These are phyloP conservation scores for Rhodotorula sp. DNA, from an alignment of 1,284 basidiomycete genomes.

Conservation along the genomic window DNA sequence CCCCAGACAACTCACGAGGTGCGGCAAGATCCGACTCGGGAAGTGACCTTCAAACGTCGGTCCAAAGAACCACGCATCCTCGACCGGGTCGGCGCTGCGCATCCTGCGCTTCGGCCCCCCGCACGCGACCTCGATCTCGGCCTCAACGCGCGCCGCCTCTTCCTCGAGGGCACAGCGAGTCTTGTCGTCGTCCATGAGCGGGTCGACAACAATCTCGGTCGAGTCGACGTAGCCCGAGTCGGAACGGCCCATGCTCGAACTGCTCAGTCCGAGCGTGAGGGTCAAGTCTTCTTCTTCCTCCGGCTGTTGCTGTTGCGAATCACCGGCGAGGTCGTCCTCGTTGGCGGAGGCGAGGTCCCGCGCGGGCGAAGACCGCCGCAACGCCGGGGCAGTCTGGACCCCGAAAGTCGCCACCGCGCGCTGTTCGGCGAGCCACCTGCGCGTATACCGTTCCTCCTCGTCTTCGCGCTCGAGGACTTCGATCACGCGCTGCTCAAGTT, in stretches of 20 bases:
- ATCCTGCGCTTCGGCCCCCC: constrained; percentile 11
- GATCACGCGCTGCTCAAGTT: constrained; percentile 30
- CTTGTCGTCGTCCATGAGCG: background rate
- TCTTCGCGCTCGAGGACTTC: constrained; percentile 30
- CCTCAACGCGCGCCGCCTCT: constrained; percentile 12
- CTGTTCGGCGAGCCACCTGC: constrained; percentile 25
- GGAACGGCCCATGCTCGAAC: constrained; percentile 34
- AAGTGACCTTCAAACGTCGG: constrained; percentile 90
- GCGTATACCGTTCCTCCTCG: constrained; percentile 23
- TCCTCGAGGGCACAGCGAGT: background rate
- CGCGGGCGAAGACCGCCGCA: background rate
- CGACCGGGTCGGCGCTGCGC: constrained; percentile 36
- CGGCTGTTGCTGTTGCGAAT: background rate
- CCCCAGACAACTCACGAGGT: constrained; percentile 57
- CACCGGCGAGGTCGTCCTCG: too few relatives aligned
- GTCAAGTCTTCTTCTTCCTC: background rate
- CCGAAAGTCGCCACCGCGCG: constrained; percentile 3
- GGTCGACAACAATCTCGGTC: background rate
- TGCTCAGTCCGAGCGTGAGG: background rate
- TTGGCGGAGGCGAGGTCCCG: background rate
- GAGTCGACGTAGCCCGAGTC: constrained; percentile 39
- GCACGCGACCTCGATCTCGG: constrained; percentile 5
- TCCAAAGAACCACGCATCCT: constrained; percentile 85
- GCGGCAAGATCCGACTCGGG: constrained; percentile 87
- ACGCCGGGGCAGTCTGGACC: background rate